phyloP scores from a whole-genome alignment of 2,329 filamentous ascomycete genomes.

The Orbilia javanica region DNA sequence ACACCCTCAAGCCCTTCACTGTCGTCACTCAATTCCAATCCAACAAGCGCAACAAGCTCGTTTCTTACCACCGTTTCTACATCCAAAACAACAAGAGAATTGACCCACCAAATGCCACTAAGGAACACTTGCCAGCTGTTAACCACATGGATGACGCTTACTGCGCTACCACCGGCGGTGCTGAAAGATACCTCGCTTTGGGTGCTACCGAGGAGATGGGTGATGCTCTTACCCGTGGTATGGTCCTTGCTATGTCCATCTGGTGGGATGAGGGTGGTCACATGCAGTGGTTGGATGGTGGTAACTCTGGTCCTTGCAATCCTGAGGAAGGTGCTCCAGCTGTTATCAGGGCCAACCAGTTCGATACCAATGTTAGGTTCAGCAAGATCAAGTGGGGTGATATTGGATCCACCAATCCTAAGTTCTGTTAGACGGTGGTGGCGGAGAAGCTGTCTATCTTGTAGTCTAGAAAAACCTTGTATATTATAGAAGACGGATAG shows the following conservation, averaged over 20 bases:
- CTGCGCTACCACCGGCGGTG: constrained; percentile 64
- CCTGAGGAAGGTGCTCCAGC: constrained; percentile 70
- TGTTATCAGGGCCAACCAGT: constrained; percentile 68
- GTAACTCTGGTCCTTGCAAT: constrained; percentile 70
- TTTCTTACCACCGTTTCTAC: constrained; percentile 69
- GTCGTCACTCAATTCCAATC: constrained; percentile 70
- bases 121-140: constrained; percentile 67
- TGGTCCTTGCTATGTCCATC: constrained; percentile 71
- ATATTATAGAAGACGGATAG: constrained; percentile 26
- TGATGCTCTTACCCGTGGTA: constrained; percentile 68
- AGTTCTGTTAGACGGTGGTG: constrained; percentile 10
- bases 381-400: constrained; percentile 73
- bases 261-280: constrained; percentile 71
- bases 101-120: constrained; percentile 64
- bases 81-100: constrained; percentile 69
- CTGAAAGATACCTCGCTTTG: constrained; percentile 64
- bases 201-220: constrained; percentile 68
- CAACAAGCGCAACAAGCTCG: constrained; percentile 65
- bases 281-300: constrained; percentile 73
- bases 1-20: constrained; percentile 67
- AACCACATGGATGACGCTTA: constrained; percentile 65
- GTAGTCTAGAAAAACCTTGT: not conserved
- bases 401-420: constrained; percentile 70
- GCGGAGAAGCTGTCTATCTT: not conserved
- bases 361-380: constrained; percentile 70